Evolutionary conservation across 2,329 filamentous ascomycete species (phyloP).

Genomic region (Dactylellina cionopaga): DNA sequence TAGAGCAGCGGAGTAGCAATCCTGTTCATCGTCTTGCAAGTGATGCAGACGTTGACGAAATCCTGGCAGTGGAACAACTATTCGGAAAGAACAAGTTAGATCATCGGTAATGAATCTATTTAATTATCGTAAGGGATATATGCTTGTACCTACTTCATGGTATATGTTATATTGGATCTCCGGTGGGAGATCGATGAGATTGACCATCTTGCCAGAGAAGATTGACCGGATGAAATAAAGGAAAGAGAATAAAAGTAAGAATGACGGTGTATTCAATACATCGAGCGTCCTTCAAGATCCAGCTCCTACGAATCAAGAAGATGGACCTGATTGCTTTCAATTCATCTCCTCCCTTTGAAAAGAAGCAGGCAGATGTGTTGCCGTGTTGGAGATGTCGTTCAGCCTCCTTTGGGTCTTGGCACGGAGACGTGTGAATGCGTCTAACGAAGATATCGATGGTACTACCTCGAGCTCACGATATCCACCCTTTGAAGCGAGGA

Average conservation of each 20-base stretch:
- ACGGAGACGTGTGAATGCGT: no score
- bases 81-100: not conserved
- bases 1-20: conserved; percentile 47
- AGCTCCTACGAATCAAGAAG: no score
- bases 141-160: conserved; percentile 17
- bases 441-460: no score
- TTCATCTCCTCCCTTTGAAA: no score
- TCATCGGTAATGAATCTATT: not conserved
- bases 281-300: no score
- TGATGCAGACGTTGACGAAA: conserved; percentile 51
- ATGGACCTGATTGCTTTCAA: no score
- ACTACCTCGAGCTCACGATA: no score
- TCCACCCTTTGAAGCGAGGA: no score
- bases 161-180: conserved; percentile 52
- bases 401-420: not conserved
- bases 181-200: conserved; percentile 45
- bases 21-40: conserved; percentile 42
- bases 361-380: conserved; percentile 3
- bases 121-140: not conserved
- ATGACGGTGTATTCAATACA: no score
- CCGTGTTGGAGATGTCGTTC: conserved; percentile 19
- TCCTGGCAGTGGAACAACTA: conserved; percentile 49
- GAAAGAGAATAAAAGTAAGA: no score
- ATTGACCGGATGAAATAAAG: not conserved
- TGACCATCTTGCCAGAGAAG: conserved; percentile 25